A percentile compares a stretch with the other conserved stretches of the same genome.
Evolutionary conservation across 2,329 filamentous ascomycete genomes (phyloP).

Genomic region (Pseudogymnoascus sp.): DNA sequence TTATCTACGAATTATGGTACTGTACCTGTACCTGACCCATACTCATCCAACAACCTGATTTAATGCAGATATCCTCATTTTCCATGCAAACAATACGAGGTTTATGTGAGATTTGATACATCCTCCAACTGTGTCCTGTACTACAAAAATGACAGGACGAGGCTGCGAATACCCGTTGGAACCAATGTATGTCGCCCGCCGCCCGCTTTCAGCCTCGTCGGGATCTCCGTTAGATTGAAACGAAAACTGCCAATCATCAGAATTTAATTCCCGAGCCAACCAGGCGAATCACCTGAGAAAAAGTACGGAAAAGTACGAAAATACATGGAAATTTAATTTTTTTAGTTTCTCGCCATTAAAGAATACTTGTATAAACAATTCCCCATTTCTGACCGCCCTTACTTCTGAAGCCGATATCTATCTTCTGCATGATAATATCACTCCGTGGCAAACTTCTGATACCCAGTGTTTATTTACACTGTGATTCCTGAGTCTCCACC

Average conservation of each 20-base stretch:
- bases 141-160: neutral
- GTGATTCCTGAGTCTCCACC: neutral
- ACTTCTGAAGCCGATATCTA: neutral
- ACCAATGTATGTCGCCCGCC: neutral
- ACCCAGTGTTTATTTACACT: neutral
- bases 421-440: neutral
- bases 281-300: neutral
- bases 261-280: neutral
- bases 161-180: neutral
- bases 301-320: neutral
- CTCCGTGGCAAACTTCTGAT: neutral
- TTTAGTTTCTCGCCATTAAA: neutral
- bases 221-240: neutral
- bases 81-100: neutral
- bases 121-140: neutral
- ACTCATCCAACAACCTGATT: neutral
- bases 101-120: neutral
- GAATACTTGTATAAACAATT: neutral
- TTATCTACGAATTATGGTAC: neutral
- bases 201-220: neutral
- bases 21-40: neutral
- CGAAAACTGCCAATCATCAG: neutral
- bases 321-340: constrained; percentile 1
- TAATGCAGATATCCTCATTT: neutral
- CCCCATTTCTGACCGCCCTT: neutral